These are phyloP conservation scores for Euphrasia confusa DNA, from an alignment of 257 asterid species.

Conservation along the genomic window DNA sequence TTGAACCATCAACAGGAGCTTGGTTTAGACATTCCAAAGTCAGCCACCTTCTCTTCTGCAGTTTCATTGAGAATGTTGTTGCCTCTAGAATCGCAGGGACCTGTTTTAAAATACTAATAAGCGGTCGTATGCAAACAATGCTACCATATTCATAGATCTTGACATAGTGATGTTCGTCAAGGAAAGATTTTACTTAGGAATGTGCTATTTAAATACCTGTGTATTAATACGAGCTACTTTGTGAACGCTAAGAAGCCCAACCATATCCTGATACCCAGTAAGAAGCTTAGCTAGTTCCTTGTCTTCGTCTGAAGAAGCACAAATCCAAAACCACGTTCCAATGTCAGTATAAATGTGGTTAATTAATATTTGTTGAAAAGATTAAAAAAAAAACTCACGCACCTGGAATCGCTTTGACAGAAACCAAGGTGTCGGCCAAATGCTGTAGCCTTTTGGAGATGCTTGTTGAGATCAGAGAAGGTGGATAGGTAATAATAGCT, in stretches of 20 bases:
- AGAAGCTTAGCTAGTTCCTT: constrained; percentile 91
- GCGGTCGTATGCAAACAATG: background rate
- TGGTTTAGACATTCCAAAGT: constrained; percentile 80
- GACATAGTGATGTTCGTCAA: background rate
- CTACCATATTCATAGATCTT: background rate
- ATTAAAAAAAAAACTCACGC: constrained; percentile 17
- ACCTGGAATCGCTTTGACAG: constrained; percentile 93
- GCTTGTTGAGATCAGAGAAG: constrained; percentile 69
- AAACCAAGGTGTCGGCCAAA: constrained; percentile 84
- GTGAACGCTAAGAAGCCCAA: constrained; percentile 86
- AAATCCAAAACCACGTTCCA: constrained; percentile 17
- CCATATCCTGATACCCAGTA: constrained; percentile 94
- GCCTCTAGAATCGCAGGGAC: constrained; percentile 49
- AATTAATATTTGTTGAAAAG: background rate
- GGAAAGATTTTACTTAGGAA: background rate
- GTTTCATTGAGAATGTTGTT: constrained; percentile 80
- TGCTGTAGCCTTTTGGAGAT: constrained; percentile 86
- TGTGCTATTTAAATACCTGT: constrained; percentile 45
- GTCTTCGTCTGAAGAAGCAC: constrained; percentile 70
- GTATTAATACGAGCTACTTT: constrained; percentile 90
- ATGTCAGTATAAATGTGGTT: background rate
- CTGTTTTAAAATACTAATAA: constrained; percentile 32
- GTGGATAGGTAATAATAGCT: constrained; percentile 75
- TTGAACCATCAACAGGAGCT: constrained; percentile 93
- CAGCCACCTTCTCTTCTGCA: constrained; percentile 63